Percentiles rank a stretch among this genome's conserved stretches.
These are phyloP conservation scores for Viola odorata DNA, from an alignment of 345 rosid species.

Conservation along the genomic window DNA sequence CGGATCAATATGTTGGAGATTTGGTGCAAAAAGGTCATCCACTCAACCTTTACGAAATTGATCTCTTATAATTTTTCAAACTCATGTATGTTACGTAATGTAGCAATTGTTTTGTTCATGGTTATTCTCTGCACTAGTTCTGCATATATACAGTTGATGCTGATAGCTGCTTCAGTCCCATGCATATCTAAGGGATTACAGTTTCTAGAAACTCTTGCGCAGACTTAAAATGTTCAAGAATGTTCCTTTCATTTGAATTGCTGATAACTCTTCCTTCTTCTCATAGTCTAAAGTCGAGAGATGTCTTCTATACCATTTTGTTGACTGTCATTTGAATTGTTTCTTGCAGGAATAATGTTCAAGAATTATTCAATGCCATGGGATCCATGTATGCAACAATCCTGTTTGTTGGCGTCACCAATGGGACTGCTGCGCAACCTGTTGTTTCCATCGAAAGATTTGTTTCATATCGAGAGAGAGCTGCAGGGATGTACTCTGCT, in stretches of 20 bases:
- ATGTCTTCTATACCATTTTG: neutral
- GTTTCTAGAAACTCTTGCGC: too few species aligned
- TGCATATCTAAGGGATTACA: too few species aligned
- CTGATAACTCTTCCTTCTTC: neutral
- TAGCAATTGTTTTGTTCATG: neutral
- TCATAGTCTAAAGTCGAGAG: neutral
- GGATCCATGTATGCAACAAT: constrained; percentile 93
- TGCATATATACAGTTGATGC: neutral
- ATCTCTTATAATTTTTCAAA: constrained; percentile 1
- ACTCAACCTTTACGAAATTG: constrained; percentile 1
- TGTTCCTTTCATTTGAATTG: too few species aligned
- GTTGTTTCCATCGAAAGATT: constrained; percentile 91
- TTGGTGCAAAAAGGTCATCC: constrained; percentile 72
- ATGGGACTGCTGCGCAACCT: constrained; percentile 93
- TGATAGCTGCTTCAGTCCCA: too few species aligned
- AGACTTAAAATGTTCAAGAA: too few species aligned
- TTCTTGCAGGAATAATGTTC: constrained; percentile 62
- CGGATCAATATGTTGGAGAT: constrained; percentile 96
- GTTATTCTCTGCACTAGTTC: neutral
- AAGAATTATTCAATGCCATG: constrained; percentile 85
- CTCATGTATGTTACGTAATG: neutral
- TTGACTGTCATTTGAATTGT: neutral
- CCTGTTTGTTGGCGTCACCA: constrained; percentile 83
- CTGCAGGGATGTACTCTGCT: constrained; percentile 96
- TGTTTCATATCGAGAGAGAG: constrained; percentile 92